Evolutionary conservation across 1,284 basidiomycete species (phyloP), one percentile per base, ranked within the genome.

Genomic region (Cerrena zonata): DNA sequence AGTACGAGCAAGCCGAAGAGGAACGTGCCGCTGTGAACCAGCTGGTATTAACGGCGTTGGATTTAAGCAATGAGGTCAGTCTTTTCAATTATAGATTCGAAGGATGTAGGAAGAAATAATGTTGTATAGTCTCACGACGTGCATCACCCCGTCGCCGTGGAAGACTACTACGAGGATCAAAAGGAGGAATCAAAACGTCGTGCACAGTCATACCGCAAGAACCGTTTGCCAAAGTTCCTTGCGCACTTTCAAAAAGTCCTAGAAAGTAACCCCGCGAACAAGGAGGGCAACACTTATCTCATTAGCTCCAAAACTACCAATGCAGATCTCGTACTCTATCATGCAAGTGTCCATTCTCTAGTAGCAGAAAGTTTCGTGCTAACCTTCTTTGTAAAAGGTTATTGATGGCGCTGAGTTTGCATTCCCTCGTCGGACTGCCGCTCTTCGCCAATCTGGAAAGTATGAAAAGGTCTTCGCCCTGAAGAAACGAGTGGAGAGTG

Each of bases 151-250:
- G 56, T 74, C 45, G 63, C 67, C 10, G 40, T 47, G 3, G 53
- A 50, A 18, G 53, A 64, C 19, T 74, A 73, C 62, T 76, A 80
- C 66, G 76, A 79, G 52, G 73, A 78, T n/a, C 77, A 79, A 61
- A 72, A 70, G 53, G 55, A 58, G 1, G 60, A 60, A 2, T 55
- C 62, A n/a, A 49, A 56, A 24, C 50, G 45, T 30, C 60, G 64
- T 3, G 68, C 76, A 10, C 60, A 64, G 39, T 66, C 69, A 37
- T 73, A 77, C 59, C 67, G 75, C 21, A 52, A 59, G 39, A 56
- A 56, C 3, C 71, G 78, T 30, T 56, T 79, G 22, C 78, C 77
- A 43, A 77, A 75, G 56, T 80, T 74, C 63, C 59, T 79, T 49
- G 52, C 53, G 42, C 64, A 71, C 53, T 76, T 76, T 52, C 61